phyloP scores from a whole-genome alignment of 2,329 filamentous ascomycete species.

The Fusarium sp. region DNA sequence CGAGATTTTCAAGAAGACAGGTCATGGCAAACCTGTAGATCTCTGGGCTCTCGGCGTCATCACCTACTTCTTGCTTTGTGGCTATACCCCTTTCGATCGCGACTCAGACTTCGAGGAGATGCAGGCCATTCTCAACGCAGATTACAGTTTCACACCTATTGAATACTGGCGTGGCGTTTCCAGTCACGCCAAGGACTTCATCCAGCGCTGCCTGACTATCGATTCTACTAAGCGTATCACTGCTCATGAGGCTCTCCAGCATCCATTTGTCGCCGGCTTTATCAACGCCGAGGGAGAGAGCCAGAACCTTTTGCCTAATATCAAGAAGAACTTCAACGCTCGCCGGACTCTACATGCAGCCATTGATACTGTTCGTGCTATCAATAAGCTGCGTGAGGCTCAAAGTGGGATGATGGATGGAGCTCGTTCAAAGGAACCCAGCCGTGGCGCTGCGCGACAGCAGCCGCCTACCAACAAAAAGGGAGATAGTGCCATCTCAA shows the following conservation, averaged over 20 bases:
- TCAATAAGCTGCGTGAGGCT: conserved; percentile 74
- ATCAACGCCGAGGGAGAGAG: conserved; percentile 57
- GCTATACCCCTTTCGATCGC: conserved; percentile 97
- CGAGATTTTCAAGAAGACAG: conserved; percentile 98
- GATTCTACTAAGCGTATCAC: conserved; percentile 90
- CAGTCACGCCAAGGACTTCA: conserved; percentile 86
- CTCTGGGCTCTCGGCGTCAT: conserved; percentile 99
- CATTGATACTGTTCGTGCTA: conserved; percentile 75
- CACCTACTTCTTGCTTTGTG: conserved; percentile 97
- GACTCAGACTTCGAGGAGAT: conserved; percentile 99
- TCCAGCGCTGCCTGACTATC: conserved; percentile 88
- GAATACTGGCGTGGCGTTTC: conserved; percentile 98
- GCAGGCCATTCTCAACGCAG: conserved; percentile 96
- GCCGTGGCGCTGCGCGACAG: conserved; percentile 43
- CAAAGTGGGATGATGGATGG: conserved; percentile 70
- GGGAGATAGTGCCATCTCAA: conserved; percentile 56
- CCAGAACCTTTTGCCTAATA: conserved; percentile 71
- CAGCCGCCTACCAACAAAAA: conserved; percentile 42
- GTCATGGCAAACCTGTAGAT: conserved; percentile 97
- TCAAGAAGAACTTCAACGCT: conserved; percentile 80
- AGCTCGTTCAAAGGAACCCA: conserved; percentile 60
- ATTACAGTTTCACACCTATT: conserved; percentile 92
- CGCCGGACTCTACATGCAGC: conserved; percentile 73
- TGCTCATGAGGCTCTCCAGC: conserved; percentile 77
- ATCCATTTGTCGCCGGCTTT: conserved; percentile 69